A percentile compares a stretch with the other conserved stretches of the same genome.
These are phyloP conservation scores for Pseudopithomyces maydicus DNA, from an alignment of 2,329 filamentous ascomycete species.

Conservation along the genomic window DNA sequence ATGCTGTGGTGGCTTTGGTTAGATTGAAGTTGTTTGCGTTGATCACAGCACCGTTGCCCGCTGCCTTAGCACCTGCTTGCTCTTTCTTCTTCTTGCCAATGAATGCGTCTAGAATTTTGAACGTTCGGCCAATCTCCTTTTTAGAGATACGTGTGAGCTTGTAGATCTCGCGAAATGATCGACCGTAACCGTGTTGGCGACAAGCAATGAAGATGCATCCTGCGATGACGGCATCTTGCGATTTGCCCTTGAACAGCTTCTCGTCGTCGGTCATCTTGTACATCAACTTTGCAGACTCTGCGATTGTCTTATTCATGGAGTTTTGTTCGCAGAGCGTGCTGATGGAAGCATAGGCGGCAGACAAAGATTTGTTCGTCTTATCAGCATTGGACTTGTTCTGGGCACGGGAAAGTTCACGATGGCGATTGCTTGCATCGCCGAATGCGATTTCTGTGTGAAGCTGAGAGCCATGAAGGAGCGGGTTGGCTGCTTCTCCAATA, in stretches of 20 bases:
- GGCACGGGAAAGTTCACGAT: slow-evolving; percentile 77
- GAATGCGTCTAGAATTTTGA: slow-evolving; percentile 84
- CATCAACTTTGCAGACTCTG: slow-evolving; percentile 90
- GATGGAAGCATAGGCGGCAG: slow-evolving; percentile 87
- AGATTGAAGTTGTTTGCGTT: slow-evolving; percentile 68
- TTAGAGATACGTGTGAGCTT: slow-evolving; percentile 91
- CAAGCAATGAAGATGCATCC: slow-evolving; percentile 98
- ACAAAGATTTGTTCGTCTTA: slow-evolving; percentile 80
- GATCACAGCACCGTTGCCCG: slow-evolving; percentile 49
- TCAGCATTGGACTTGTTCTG: slow-evolving; percentile 82
- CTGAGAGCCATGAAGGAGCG: slow-evolving; percentile 86
- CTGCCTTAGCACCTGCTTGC: slow-evolving; percentile 28
- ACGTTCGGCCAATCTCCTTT: slow-evolving; percentile 95
- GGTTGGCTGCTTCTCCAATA: slow-evolving; percentile 93
- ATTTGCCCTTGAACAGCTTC: slow-evolving; percentile 94
- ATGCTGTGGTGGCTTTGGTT: slow-evolving; percentile 77
- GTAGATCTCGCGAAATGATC: slow-evolving; percentile 94
- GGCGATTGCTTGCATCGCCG: slow-evolving; percentile 72
- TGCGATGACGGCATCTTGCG: slow-evolving; percentile 89
- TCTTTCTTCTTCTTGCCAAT: slow-evolving; percentile 66
- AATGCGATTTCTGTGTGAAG: slow-evolving; percentile 88
- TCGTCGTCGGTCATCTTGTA: slow-evolving; percentile 94
- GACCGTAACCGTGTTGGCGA: slow-evolving; percentile 82
- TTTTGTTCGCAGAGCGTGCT: slow-evolving; percentile 75
- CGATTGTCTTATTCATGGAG: slow-evolving; percentile 74